Percentiles rank a stretch among this genome's conserved stretches.
Conservation (phyloP, 495 filamentous ascomycete genomes). For the Xylaria telfairii region DNA sequence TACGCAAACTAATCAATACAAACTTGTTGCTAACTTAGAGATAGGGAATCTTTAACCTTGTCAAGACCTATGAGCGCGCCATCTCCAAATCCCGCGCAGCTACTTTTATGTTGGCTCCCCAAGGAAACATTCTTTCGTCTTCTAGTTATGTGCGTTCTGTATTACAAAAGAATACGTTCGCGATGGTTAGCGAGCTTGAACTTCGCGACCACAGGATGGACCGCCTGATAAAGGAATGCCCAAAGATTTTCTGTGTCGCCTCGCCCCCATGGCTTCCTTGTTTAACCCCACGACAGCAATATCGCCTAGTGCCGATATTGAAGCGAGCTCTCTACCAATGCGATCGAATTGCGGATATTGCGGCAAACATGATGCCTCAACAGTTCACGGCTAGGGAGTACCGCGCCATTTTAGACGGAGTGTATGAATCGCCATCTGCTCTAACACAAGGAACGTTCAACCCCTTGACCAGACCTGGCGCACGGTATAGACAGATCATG, state of each 20-base stretch:
- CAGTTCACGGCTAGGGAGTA: neutral
- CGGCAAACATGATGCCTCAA: constrained; percentile 20
- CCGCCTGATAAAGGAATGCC: constrained; percentile 23
- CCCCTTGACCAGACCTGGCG: constrained; percentile 30
- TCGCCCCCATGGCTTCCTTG: neutral
- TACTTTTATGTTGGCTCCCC: constrained; percentile 16
- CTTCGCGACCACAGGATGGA: constrained; percentile 30
- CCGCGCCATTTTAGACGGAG: neutral
- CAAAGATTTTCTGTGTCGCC: neutral
- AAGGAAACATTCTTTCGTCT: constrained; percentile 34
- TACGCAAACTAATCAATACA: neutral
- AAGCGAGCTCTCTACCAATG: constrained; percentile 29
- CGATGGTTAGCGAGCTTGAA: constrained; percentile 36
- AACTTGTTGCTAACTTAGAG: neutral
- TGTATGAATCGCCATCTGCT: neutral
- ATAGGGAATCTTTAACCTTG: constrained; percentile 10
- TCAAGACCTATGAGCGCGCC: constrained; percentile 33
- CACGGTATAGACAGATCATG: constrained; percentile 28
- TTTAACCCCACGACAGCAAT: constrained; percentile 9
- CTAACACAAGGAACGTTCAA: constrained; percentile 6
- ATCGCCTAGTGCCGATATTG: constrained; percentile 13
- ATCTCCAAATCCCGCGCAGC: constrained; percentile 25
- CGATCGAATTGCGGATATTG: constrained; percentile 30
- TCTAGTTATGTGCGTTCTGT: constrained; percentile 20
- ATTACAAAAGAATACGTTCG: constrained; percentile 28